These are phyloP conservation scores for Aureobasidium melanogenum DNA, from an alignment of 2,329 filamentous ascomycete genomes.

Conservation along the genomic window DNA sequence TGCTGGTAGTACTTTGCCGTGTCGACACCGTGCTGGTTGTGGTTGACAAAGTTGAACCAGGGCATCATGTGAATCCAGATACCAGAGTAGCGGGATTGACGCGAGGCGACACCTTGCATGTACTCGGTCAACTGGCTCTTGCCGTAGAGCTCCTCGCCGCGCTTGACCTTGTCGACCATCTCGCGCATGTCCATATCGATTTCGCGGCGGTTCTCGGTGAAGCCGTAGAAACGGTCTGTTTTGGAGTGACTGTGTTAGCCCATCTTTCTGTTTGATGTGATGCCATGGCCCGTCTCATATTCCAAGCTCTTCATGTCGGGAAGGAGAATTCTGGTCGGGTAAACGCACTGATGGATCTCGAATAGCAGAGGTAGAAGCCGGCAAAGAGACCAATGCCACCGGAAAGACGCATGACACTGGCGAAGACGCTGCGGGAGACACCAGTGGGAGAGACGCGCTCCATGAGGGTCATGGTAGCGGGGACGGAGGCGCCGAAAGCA, in stretches of 20 bases:
- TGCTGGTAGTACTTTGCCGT: constrained; percentile 98
- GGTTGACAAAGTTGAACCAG: constrained; percentile 99
- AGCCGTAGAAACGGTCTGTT: constrained; percentile 88
- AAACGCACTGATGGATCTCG: constrained; percentile 69
- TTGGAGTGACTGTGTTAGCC: background rate
- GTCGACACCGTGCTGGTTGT: constrained; percentile 88
- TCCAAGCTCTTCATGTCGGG: background rate
- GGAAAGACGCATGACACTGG: constrained; percentile 71
- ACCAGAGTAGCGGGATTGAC: constrained; percentile 86
- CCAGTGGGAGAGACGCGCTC: constrained; percentile 80
- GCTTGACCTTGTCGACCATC: constrained; percentile 96
- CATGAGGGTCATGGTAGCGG: constrained; percentile 65
- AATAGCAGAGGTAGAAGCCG: constrained; percentile 78
- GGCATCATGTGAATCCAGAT: constrained; percentile 77
- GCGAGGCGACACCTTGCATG: constrained; percentile 84
- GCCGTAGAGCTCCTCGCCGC: constrained; percentile 82
- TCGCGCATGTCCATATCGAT: constrained; percentile 94
- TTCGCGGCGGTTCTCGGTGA: constrained; percentile 85
- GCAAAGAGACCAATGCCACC: constrained; percentile 64
- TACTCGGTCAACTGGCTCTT: constrained; percentile 68
- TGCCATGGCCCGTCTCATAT: background rate
- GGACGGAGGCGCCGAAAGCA: constrained; percentile 60
- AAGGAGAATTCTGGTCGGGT: constrained; percentile 7
- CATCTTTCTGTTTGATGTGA: background rate
- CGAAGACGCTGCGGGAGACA: constrained; percentile 73